phyloP scores from a whole-genome alignment of 371 early-diverging fungal species.

The Rhizomucor miehei region DNA sequence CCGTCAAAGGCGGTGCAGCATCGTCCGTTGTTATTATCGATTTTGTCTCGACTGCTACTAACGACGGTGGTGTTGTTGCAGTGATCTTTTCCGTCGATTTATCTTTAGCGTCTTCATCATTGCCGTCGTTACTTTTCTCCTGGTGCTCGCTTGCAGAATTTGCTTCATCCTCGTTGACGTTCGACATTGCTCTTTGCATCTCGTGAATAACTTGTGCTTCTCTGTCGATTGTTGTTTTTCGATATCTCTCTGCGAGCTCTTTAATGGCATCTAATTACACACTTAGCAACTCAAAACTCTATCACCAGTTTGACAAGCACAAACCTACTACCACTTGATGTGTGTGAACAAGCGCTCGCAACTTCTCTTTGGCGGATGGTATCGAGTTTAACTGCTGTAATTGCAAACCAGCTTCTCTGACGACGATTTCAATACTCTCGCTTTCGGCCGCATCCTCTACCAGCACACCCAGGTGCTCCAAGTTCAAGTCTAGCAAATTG shows the following conservation, averaged over 20 bases:
- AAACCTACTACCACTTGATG: conserved; percentile 51
- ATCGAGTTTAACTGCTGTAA: conserved; percentile 47
- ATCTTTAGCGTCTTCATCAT: too few species aligned
- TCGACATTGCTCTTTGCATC: conserved; percentile 29
- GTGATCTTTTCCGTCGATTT: too few species aligned
- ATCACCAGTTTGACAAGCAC: too few species aligned
- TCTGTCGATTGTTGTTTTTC: conserved; percentile 12
- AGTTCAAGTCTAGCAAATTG: conserved; percentile 55
- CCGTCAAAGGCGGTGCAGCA: too few species aligned
- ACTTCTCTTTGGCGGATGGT: conserved; percentile 46
- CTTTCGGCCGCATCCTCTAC: conserved; percentile 37
- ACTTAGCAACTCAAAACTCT: too few species aligned
- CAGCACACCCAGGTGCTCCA: conserved; percentile 59
- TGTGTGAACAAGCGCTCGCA: conserved; percentile 41
- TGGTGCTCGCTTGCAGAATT: not conserved
- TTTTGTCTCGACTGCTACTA: too few species aligned
- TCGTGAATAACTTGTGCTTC: conserved; percentile 22
- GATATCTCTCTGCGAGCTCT: conserved; percentile 20
- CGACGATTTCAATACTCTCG: conserved; percentile 34
- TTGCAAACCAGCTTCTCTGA: conserved; percentile 44
- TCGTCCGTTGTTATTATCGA: too few species aligned
- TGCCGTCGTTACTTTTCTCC: not conserved
- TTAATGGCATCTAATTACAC: conserved; percentile 18
- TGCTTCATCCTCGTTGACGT: conserved; percentile 14
- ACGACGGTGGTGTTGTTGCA: too few species aligned